Percentiles rank a stretch among this genome's conserved stretches.
Conservation (phyloP, 1,139 yeast species). For the Suhomyces panamericanus region DNA sequence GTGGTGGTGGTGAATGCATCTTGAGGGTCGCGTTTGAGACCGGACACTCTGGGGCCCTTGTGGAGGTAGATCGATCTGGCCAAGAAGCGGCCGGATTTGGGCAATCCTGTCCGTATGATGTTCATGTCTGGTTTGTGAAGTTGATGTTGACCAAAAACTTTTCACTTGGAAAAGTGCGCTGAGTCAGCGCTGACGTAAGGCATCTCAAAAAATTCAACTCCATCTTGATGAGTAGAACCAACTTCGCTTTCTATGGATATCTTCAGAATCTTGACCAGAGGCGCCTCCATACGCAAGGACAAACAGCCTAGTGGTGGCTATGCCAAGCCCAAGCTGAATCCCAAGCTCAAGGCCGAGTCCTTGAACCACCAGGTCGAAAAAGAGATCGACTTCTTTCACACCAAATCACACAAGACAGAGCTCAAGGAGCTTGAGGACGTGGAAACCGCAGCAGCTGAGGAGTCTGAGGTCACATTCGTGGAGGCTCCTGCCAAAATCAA, state of each 20-base stretch:
- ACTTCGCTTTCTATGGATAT: constrained; percentile 64
- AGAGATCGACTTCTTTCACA: constrained; percentile 73
- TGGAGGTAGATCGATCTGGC: constrained; percentile 36
- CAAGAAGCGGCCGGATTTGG: constrained; percentile 12
- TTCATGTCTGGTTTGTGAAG: constrained; percentile 2
- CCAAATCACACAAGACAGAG: constrained; percentile 39
- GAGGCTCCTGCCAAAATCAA: constrained; percentile 49
- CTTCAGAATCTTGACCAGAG: constrained; percentile 79
- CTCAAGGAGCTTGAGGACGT: constrained; percentile 24
- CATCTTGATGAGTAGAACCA: neutral
- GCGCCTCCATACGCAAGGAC: constrained; percentile 71
- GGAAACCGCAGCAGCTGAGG: constrained; percentile 13
- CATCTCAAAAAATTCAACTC: constrained; percentile 2
- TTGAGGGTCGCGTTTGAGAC: constrained; percentile 74
- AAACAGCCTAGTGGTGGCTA: constrained; percentile 47
- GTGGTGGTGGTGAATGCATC: constrained; percentile 56
- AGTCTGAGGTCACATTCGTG: constrained; percentile 12
- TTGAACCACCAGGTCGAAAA: constrained; percentile 50
- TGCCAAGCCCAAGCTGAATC: constrained; percentile 33
- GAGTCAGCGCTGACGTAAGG: constrained; percentile 8
- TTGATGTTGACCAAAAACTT: constrained; percentile 11
- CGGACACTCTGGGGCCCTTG: constrained; percentile 65
- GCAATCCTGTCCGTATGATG: constrained; percentile 8
- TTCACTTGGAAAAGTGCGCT: constrained; percentile 3
- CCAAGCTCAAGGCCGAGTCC: constrained; percentile 36